Evolutionary conservation across 805 yeast species (phyloP), one percentile per base, ranked within the genome.

Genomic region (Wickerhamomyces xylosicus): DNA sequence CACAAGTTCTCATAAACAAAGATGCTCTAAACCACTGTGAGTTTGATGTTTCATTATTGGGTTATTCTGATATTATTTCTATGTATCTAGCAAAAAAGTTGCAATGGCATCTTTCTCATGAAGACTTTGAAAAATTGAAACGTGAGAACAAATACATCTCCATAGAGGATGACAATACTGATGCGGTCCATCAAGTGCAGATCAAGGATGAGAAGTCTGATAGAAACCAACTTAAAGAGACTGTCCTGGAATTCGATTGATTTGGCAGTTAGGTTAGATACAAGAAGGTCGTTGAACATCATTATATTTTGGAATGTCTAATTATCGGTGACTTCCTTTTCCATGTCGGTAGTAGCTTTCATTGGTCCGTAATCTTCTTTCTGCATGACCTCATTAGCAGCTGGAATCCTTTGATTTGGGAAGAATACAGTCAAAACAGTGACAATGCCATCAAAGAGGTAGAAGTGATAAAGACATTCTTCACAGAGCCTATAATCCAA

Each of bases 1-100:
- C 96, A 1, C 95, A 86, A 58, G 67, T 89, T 4, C 65, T 84
- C 40, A 82, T 87, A 45, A 84, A 85, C 53, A 77, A 72, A 51
- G 92, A 85, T 50, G 79, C 84, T 1, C 78, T 85, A 16, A 67
- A 65, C 29, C 94, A 84, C 50, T 72, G 79, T 36, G 84, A 80
- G 49, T 87, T 87, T 58, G 96, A 87, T 56, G 72, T 85, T 19
- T 74, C 76, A 15, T 54, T 87, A 15, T 57, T 86, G 19, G 96
- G 96, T 1, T 73, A 69, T 46, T 85, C 95, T 58, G 97, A 89
- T 53, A 87, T 83, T 47, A 85, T 74, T 6, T 85, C 85, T 5
- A 72, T 80, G 21, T 74, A 74, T 54, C 61, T 87, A 2, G 65
- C 77, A 33, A 70, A 72, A 21, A 66, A 66, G 42, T 58, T 82